Percentiles rank a stretch among this genome's conserved stretches.
phyloP scores from a whole-genome alignment of 2,329 filamentous ascomycete species.

The Monosporascus sp. region DNA sequence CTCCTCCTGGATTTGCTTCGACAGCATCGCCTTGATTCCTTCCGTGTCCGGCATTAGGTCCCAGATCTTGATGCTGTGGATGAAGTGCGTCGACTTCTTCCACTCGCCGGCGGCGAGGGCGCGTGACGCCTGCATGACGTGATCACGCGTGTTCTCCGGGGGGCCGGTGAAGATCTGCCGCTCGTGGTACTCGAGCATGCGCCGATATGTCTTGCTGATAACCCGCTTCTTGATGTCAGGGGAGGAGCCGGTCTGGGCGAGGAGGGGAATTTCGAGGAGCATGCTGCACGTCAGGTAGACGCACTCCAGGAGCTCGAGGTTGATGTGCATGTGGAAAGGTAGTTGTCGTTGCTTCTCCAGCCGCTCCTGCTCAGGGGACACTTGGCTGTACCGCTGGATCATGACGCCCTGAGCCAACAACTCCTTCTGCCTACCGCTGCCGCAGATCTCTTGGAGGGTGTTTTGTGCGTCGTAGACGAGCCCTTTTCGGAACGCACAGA shows the following conservation, averaged over 20 bases:
- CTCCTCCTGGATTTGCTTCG: conserved; percentile 97
- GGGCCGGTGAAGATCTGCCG: conserved; percentile 98
- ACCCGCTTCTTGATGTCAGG: conserved; percentile 96
- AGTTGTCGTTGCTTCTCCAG: conserved; percentile 95
- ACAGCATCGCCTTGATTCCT: conserved; percentile 94
- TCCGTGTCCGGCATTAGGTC: conserved; percentile 90
- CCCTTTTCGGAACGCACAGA: conserved; percentile 95
- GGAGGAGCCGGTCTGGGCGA: conserved; percentile 93
- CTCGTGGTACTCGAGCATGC: conserved; percentile 99
- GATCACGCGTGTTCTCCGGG: conserved; percentile 96
- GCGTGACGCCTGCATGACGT: conserved; percentile 98
- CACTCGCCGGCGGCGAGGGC: conserved; percentile 94
- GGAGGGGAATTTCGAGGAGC: conserved; percentile 94
- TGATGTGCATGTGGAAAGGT: conserved; percentile 99
- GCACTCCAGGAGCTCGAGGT: conserved; percentile 94
- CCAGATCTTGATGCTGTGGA: conserved; percentile 99
- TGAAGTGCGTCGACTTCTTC: conserved; percentile 92
- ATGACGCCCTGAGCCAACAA: conserved; percentile 96
- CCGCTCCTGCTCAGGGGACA: conserved; percentile 95
- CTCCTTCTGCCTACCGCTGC: conserved; percentile 96
- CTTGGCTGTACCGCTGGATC: conserved; percentile 93
- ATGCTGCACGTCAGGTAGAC: conserved; percentile 99
- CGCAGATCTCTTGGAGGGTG: conserved; percentile 95
- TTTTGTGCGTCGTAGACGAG: conserved; percentile 97
- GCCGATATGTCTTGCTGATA: conserved; percentile 98